phyloP scores from a whole-genome alignment of 2,329 filamentous ascomycete species.

The Talaromyces sp. region DNA sequence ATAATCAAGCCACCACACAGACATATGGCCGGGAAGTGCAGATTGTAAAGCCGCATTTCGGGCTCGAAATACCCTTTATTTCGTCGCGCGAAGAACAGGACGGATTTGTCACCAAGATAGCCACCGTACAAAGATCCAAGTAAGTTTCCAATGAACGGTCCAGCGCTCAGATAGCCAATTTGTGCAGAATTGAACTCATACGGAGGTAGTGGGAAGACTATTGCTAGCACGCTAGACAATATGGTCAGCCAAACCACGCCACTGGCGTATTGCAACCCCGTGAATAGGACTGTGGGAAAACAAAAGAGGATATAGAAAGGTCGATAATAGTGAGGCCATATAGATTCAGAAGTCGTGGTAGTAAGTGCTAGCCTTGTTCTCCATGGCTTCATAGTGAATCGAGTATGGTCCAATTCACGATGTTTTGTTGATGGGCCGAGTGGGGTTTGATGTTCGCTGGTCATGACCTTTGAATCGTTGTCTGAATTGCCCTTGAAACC shows the following conservation, averaged over 20 bases:
- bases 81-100: conserved; percentile 42
- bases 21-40: conserved; percentile 34
- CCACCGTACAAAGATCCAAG: conserved; percentile 43
- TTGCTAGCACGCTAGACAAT: conserved; percentile 30
- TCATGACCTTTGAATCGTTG: neutral
- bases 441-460: conserved; percentile 1
- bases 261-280: conserved; percentile 40
- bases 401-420: conserved; percentile 27
- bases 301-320: conserved; percentile 30
- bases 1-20: conserved; percentile 45
- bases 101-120: conserved; percentile 38
- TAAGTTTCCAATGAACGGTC: conserved; percentile 40
- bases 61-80: conserved; percentile 50
- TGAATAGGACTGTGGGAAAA: conserved; percentile 43
- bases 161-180: conserved; percentile 33
- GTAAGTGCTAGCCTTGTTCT: conserved; percentile 25
- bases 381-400: conserved; percentile 28
- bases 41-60: conserved; percentile 46
- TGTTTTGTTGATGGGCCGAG: conserved; percentile 1
- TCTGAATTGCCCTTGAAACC: neutral
- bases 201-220: conserved; percentile 33
- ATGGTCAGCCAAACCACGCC: conserved; percentile 38
- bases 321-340: conserved; percentile 33
- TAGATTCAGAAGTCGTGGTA: conserved; percentile 26
- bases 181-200: conserved; percentile 32